These are phyloP conservation scores for Neurospora terricola DNA, from an alignment of 495 filamentous ascomycete species.

Conservation along the genomic window DNA sequence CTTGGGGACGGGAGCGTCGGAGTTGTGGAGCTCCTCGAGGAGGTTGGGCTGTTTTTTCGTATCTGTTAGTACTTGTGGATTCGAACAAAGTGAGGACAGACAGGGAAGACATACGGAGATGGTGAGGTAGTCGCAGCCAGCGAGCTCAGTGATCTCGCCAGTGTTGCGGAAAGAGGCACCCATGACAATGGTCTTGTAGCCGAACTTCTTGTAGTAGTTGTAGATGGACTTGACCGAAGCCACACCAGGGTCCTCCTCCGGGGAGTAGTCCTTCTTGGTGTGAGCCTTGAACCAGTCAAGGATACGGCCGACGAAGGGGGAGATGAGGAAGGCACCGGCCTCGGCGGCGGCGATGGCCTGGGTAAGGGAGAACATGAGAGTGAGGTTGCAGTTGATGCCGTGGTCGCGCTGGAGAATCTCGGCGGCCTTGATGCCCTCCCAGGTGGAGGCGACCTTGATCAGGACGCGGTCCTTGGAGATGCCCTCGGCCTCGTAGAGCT, in stretches of 20 bases:
- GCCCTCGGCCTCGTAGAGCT: constrained; percentile 89
- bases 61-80: background rate
- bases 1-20: constrained; percentile 66
- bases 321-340: constrained; percentile 96
- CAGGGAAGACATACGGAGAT: constrained; percentile 61
- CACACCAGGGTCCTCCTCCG: constrained; percentile 92
- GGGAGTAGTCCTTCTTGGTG: constrained; percentile 83
- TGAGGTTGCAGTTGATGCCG: constrained; percentile 95
- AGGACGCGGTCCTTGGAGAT: constrained; percentile 88
- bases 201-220: constrained; percentile 99
- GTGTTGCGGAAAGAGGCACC: constrained; percentile 93
- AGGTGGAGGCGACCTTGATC: constrained; percentile 82
- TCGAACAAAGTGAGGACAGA: background rate
- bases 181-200: constrained; percentile 99
- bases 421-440: constrained; percentile 98
- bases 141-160: constrained; percentile 95
- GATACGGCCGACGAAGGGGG: constrained; percentile 98
- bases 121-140: constrained; percentile 97
- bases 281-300: constrained; percentile 98
- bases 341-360: constrained; percentile 97
- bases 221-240: constrained; percentile 91
- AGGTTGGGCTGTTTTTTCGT: constrained; percentile 60
- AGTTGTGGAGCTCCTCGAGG: constrained; percentile 87
- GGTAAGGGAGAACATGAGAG: constrained; percentile 93
- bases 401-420: constrained; percentile 88